Evolutionary conservation across 768 basidiomycete genomes (phyloP).

Genomic region (Russula foetens): DNA sequence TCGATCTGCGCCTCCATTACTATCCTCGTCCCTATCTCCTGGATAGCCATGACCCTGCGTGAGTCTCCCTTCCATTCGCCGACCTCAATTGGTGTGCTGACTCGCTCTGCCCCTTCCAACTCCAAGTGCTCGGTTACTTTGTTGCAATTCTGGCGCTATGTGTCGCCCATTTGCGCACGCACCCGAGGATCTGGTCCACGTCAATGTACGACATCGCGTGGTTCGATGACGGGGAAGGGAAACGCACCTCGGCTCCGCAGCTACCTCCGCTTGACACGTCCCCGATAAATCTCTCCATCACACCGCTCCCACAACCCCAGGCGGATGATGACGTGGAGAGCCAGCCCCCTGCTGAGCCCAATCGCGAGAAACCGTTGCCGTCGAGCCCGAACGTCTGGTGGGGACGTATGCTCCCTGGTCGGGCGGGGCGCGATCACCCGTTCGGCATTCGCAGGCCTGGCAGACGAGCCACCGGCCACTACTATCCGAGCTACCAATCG

Average conservation of each 20-base stretch:
- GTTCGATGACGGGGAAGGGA: conserved; percentile 32
- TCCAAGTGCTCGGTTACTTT: conserved; percentile 46
- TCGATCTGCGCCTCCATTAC: conserved; percentile 25
- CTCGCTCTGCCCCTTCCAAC: neutral
- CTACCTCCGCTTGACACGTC: conserved; percentile 15
- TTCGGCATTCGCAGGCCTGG: neutral
- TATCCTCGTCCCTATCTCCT: conserved; percentile 24
- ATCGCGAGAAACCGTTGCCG: neutral
- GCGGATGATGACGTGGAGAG: neutral
- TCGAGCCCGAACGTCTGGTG: neutral
- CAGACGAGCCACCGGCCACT: neutral
- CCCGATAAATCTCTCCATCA: conserved; percentile 1
- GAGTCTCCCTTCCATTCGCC: conserved; percentile 18
- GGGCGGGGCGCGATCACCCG: conserved; percentile 6
- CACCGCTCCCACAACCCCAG: neutral
- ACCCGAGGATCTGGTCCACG: conserved; percentile 44
- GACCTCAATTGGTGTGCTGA: neutral
- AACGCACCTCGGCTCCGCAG: neutral
- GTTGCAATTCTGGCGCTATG: conserved; percentile 41
- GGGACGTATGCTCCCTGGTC: neutral
- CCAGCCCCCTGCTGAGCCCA: neutral
- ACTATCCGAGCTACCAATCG: neutral
- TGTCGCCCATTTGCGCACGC: conserved; percentile 34
- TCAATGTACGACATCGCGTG: conserved; percentile 49
- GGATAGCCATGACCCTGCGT: conserved; percentile 26